Conservation (phyloP, 345 rosid genomes). For the Ceriops tagal region DNA sequence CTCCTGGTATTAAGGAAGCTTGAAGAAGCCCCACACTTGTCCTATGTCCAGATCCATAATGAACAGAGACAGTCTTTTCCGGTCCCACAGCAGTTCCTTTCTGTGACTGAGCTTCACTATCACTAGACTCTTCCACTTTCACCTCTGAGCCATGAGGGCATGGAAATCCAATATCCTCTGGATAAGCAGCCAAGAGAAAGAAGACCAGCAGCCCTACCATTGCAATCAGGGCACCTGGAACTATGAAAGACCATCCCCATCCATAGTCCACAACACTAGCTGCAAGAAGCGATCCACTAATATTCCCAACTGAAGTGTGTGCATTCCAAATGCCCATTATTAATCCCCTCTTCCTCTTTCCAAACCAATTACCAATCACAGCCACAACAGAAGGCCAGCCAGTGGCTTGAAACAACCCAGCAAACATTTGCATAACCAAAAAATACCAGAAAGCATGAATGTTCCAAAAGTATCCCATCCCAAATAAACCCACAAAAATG, state of each 20-base stretch:
- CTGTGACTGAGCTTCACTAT: conserved; percentile 33
- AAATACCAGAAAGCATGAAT: conserved; percentile 62
- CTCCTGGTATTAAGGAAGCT: conserved; percentile 85
- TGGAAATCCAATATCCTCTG: conserved; percentile 74
- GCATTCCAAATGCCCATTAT: conserved; percentile 98
- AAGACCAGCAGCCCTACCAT: conserved; percentile 64
- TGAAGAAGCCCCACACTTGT: conserved; percentile 69
- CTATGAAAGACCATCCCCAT: conserved; percentile 94
- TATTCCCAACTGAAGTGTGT: conserved; percentile 79
- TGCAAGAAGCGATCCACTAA: conserved; percentile 74
- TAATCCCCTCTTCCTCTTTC: conserved; percentile 76
- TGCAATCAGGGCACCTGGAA: conserved; percentile 59
- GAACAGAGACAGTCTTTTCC: neutral
- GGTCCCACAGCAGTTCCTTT: conserved; percentile 19
- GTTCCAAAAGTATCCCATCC: conserved; percentile 79
- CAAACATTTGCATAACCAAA: conserved; percentile 69
- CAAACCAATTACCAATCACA: conserved; percentile 35
- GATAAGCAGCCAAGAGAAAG: conserved; percentile 71
- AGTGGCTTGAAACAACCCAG: conserved; percentile 81
- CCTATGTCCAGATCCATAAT: conserved; percentile 39
- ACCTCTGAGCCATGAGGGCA: conserved; percentile 25
- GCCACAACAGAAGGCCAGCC: conserved; percentile 98
- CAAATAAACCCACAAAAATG: conserved; percentile 71
- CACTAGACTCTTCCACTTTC: conserved; percentile 6
- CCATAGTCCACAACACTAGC: conserved; percentile 73